Conservation (phyloP, 495 filamentous ascomycete species). For the Annulohypoxylon moriforme region DNA sequence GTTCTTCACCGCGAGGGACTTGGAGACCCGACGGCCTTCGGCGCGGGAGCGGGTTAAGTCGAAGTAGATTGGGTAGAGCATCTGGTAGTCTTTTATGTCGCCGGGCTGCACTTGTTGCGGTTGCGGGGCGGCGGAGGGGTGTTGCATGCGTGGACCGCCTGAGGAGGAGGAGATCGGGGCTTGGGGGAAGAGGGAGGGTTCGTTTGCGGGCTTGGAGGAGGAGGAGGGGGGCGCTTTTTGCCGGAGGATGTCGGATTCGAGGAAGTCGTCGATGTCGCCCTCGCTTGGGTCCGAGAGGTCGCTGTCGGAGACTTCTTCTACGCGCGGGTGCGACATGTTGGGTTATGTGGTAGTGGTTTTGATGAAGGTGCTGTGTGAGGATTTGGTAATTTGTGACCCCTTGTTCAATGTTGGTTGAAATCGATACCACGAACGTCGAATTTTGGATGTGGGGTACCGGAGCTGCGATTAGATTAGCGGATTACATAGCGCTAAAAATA, state of each 20-base stretch:
- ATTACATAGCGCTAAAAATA: background rate
- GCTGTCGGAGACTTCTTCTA: constrained; percentile 88
- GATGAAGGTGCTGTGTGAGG: background rate
- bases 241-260: constrained; percentile 60
- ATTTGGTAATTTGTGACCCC: constrained; percentile 3
- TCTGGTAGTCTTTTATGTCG: constrained; percentile 75
- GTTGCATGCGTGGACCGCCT: constrained; percentile 18
- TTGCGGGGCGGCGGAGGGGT: constrained; percentile 44
- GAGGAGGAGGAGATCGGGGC: constrained; percentile 22
- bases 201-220: constrained; percentile 1
- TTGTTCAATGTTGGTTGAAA: background rate
- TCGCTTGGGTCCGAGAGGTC: constrained; percentile 82
- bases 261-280: constrained; percentile 69
- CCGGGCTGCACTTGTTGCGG: constrained; percentile 53
- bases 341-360: constrained; percentile 2
- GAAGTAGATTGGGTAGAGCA: constrained; percentile 96
- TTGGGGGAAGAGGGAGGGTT: constrained; percentile 44
- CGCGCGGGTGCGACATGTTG: constrained; percentile 83
- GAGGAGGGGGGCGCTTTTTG: constrained; percentile 31
- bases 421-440: constrained; percentile 10
- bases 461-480: constrained; percentile 7
- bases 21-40: constrained; percentile 80
- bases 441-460: constrained; percentile 35
- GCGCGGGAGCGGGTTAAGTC: constrained; percentile 78
- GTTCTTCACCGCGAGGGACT: constrained; percentile 78